A percentile compares a stretch with the other conserved stretches of the same genome.
phyloP scores from a whole-genome alignment of 164 flowering plant species.

The Chimonanthus salicifolius region DNA sequence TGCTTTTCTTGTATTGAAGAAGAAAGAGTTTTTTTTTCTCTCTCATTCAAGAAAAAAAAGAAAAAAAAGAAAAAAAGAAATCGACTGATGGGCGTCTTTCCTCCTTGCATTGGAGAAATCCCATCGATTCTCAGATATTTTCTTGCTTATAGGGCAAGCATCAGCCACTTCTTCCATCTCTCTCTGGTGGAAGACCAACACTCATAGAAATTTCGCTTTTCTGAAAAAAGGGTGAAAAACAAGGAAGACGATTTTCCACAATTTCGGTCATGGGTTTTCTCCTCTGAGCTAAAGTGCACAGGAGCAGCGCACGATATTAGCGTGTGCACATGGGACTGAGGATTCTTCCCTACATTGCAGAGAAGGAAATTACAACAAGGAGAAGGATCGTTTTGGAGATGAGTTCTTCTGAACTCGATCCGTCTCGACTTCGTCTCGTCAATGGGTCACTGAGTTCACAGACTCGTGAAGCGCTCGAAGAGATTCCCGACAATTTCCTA shows the following conservation, averaged over 20 bases:
- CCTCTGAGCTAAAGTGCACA: slow-evolving; percentile 10
- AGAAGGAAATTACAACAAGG: slow-evolving; percentile 1
- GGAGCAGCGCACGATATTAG: slow-evolving; percentile 8
- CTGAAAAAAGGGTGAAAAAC: too few species aligned
- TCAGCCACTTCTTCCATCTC: not conserved
- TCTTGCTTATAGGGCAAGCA: too few species aligned
- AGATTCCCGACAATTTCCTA: slow-evolving; percentile 57
- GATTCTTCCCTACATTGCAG: slow-evolving; percentile 9
- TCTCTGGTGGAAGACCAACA: not conserved
- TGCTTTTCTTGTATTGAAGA: too few species aligned
- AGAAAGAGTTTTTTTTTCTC: too few species aligned
- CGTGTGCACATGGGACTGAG: slow-evolving; percentile 43
- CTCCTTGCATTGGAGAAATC: too few species aligned
- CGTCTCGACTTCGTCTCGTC: slow-evolving; percentile 26
- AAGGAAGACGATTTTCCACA: too few species aligned
- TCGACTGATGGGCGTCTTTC: too few species aligned
- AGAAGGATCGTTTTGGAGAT: not conserved
- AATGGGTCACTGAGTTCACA: slow-evolving; percentile 42
- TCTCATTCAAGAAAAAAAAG: too few species aligned
- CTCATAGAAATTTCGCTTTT: too few species aligned
- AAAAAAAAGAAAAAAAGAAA: too few species aligned
- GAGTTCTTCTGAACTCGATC: slow-evolving; percentile 24
- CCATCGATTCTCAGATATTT: too few species aligned
- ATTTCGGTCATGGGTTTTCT: not conserved
- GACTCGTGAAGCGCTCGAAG: slow-evolving; percentile 64